phyloP scores from a whole-genome alignment of 805 yeast genomes.

The Barnettozyma sucrosica region DNA sequence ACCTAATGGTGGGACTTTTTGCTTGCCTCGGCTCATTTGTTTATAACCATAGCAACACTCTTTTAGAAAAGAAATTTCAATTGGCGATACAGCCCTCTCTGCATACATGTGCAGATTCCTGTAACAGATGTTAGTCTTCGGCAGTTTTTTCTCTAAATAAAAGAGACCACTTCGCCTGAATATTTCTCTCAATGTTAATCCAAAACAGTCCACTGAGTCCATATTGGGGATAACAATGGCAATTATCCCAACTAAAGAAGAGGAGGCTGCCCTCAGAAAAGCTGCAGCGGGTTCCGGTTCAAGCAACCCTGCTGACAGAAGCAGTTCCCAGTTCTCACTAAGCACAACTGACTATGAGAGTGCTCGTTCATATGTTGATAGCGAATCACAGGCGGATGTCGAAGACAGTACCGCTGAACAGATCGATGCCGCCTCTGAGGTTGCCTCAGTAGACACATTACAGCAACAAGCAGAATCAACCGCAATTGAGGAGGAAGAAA shows the following conservation, averaged over 20 bases:
- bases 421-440: neutral
- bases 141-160: neutral
- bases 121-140: neutral
- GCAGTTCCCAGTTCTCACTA: slow-evolving; percentile 2
- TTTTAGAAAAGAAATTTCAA: neutral
- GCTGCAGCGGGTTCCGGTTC: slow-evolving; percentile 5
- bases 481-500: neutral
- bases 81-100: neutral
- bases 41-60: neutral
- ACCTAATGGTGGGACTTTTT: neutral
- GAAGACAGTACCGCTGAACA: neutral
- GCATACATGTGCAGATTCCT: neutral
- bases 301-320: neutral
- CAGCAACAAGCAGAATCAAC: neutral
- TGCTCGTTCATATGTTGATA: slow-evolving; percentile 16
- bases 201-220: neutral
- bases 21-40: neutral
- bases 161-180: neutral
- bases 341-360: slow-evolving; percentile 22
- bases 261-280: slow-evolving; percentile 17
- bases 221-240: neutral
- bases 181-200: neutral
- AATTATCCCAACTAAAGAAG: slow-evolving; percentile 14
- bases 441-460: neutral
- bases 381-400: neutral